phyloP scores from a whole-genome alignment of 2,329 filamentous ascomycete species.

The Neofusicoccum laricinum region DNA sequence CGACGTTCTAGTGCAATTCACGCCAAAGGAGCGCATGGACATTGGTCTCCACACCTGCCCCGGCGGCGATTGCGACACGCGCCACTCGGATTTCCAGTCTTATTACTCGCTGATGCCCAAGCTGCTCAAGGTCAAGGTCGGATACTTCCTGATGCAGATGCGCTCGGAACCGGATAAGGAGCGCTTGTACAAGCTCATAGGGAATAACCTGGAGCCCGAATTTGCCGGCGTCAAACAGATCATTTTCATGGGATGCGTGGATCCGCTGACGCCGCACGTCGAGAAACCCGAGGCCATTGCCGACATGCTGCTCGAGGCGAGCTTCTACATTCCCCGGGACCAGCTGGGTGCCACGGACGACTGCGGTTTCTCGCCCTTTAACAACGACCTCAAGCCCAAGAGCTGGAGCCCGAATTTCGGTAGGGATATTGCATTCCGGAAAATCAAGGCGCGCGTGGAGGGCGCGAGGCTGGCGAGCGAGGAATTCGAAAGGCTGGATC shows the following conservation, averaged over 20 bases:
- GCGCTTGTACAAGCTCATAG: slow-evolving; percentile 1
- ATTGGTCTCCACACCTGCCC: slow-evolving; percentile 15
- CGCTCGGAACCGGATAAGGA: slow-evolving; percentile 10
- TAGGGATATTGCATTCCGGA: slow-evolving; percentile 11
- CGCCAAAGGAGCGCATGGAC: slow-evolving; percentile 6
- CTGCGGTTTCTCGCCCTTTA: slow-evolving; percentile 11
- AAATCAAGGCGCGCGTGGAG: slow-evolving; percentile 8
- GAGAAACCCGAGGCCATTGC: slow-evolving; percentile 12
- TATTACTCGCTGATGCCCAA: slow-evolving; percentile 13
- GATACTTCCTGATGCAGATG: slow-evolving; percentile 16
- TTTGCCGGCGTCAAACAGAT: slow-evolving; percentile 4
- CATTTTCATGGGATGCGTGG: not conserved
- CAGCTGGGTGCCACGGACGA: slow-evolving; percentile 16
- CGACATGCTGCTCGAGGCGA: slow-evolving; percentile 13
- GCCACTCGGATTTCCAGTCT: slow-evolving; percentile 14
- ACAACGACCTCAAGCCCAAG: slow-evolving; percentile 16
- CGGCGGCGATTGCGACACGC: slow-evolving; percentile 12
- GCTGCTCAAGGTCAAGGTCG: slow-evolving; percentile 10
- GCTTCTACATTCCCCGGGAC: slow-evolving; percentile 10
- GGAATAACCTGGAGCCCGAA: slow-evolving; percentile 7
- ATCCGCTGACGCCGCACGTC: slow-evolving; percentile 13
- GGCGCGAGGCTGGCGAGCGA: slow-evolving; percentile 10
- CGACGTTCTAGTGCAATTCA: slow-evolving; percentile 11
- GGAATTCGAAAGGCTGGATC: slow-evolving; percentile 4
- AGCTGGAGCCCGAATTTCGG: slow-evolving; percentile 15